phyloP scores from a whole-genome alignment of 202 grass and related monocot species.

The Hordeum pubiflorum region DNA sequence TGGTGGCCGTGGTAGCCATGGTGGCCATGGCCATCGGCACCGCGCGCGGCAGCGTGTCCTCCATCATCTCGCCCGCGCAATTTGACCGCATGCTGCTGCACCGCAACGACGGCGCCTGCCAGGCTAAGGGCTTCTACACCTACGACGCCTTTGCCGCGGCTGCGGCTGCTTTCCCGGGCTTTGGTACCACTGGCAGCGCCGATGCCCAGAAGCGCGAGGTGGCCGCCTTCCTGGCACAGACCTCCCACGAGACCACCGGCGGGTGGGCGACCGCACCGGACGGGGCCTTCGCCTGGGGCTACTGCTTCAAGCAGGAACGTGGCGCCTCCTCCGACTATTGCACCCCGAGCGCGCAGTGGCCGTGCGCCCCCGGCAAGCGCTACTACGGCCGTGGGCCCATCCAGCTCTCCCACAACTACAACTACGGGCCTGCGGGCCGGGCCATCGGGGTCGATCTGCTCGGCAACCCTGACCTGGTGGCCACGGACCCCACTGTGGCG shows the following conservation, averaged over 20 bases:
- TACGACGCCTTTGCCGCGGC: constrained; percentile 43
- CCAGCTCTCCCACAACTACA: constrained; percentile 52
- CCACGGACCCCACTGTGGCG: neutral
- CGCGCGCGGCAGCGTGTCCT: no score
- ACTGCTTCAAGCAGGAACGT: constrained; percentile 36
- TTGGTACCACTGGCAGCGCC: constrained; percentile 18
- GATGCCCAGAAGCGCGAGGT: constrained; percentile 38
- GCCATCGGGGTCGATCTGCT: constrained; percentile 33
- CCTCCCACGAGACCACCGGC: constrained; percentile 67
- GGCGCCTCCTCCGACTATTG: constrained; percentile 20
- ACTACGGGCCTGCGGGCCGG: constrained; percentile 33
- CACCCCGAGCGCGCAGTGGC: constrained; percentile 15
- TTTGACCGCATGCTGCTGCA: constrained; percentile 50
- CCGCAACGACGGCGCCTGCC: constrained; percentile 37
- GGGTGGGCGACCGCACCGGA: constrained; percentile 53
- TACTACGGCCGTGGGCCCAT: constrained; percentile 61
- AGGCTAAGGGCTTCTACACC: constrained; percentile 38
- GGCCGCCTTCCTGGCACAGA: constrained; percentile 62
- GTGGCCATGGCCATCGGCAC: neutral
- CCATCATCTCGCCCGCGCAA: neutral
- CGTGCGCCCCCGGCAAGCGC: constrained; percentile 35
- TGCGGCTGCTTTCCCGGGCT: constrained; percentile 21
- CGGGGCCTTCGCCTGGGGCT: constrained; percentile 45
- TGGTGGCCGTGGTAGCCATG: neutral
- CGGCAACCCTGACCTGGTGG: constrained; percentile 28